Percentiles rank a stretch among this genome's conserved stretches.
These are phyloP conservation scores for Smittium mucronatum DNA, from an alignment of 371 early-diverging fungal species.

Conservation along the genomic window DNA sequence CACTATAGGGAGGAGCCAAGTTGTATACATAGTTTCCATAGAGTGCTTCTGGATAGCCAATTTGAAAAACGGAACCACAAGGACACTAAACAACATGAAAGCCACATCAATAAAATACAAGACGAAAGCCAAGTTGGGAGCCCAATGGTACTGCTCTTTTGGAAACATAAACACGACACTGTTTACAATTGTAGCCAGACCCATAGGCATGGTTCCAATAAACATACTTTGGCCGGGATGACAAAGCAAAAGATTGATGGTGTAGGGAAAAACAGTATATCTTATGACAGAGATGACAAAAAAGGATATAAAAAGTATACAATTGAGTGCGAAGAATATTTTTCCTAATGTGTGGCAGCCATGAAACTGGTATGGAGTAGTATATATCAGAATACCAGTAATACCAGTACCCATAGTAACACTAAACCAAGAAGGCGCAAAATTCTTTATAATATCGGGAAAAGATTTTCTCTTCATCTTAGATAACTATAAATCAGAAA, in stretches of 20 bases:
- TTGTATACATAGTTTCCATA: slow-evolving; percentile 32
- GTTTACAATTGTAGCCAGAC: slow-evolving; percentile 32
- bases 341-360: slow-evolving; percentile 30
- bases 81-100: slow-evolving; percentile 22
- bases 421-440: slow-evolving; percentile 41
- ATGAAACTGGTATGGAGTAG: slow-evolving; percentile 31
- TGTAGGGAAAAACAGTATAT: slow-evolving; percentile 25
- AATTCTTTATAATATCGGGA: slow-evolving; percentile 16
- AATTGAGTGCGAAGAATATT: slow-evolving; percentile 29
- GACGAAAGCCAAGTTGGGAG: slow-evolving; percentile 26
- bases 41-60: slow-evolving; percentile 23
- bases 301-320: slow-evolving; percentile 26
- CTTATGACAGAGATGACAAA: slow-evolving; percentile 22
- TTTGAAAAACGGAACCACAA: slow-evolving; percentile 30
- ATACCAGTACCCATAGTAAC: slow-evolving; percentile 39
- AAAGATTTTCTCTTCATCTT: neutral
- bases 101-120: slow-evolving; percentile 32
- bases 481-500: neutral
- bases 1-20: slow-evolving; percentile 36
- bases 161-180: slow-evolving; percentile 16
- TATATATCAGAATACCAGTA: slow-evolving; percentile 21
- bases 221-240: slow-evolving; percentile 35
- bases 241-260: slow-evolving; percentile 24
- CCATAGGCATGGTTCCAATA: slow-evolving; percentile 40
- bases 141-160: slow-evolving; percentile 21